Conservation (phyloP, 2,329 filamentous ascomycete species). For the Sporothrix brunneoviolacea region DNA sequence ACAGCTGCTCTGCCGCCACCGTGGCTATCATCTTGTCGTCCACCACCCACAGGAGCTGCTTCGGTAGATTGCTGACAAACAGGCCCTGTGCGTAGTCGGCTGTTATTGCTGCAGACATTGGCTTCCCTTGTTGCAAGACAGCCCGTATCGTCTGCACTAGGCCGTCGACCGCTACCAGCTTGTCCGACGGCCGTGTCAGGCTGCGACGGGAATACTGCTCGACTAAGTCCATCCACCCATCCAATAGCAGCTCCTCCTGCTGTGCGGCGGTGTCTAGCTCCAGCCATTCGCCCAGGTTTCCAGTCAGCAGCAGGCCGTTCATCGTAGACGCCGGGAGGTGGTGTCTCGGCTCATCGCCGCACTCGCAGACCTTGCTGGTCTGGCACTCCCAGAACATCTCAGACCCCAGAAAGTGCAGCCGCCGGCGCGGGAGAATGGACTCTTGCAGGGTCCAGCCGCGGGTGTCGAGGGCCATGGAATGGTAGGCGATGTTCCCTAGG, state of each 20-base stretch:
- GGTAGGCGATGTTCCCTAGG: too few relatives aligned
- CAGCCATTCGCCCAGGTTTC: not conserved
- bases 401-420: conserved; percentile 5
- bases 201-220: conserved; percentile 8
- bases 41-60: too few relatives aligned
- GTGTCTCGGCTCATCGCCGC: too few relatives aligned
- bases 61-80: too few relatives aligned
- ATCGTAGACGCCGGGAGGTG: too few relatives aligned
- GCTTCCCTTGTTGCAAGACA: not conserved
- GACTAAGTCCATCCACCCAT: conserved; percentile 11
- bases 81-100: too few relatives aligned
- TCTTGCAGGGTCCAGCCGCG: conserved; percentile 4
- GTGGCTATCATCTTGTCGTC: too few relatives aligned
- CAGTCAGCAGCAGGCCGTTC: not conserved
- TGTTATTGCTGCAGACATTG: too few relatives aligned
- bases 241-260: too few relatives aligned
- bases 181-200: conserved; percentile 12
- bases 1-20: too few relatives aligned
- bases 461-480: not conserved
- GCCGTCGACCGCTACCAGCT: conserved; percentile 13
- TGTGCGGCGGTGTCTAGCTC: not conserved
- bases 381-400: conserved; percentile 13
- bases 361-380: conserved; percentile 1
- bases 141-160: conserved; percentile 6
- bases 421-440: conserved; percentile 5